phyloP scores from a whole-genome alignment of 2,329 filamentous ascomycete species.

The Reticulascus tulasneorum region DNA sequence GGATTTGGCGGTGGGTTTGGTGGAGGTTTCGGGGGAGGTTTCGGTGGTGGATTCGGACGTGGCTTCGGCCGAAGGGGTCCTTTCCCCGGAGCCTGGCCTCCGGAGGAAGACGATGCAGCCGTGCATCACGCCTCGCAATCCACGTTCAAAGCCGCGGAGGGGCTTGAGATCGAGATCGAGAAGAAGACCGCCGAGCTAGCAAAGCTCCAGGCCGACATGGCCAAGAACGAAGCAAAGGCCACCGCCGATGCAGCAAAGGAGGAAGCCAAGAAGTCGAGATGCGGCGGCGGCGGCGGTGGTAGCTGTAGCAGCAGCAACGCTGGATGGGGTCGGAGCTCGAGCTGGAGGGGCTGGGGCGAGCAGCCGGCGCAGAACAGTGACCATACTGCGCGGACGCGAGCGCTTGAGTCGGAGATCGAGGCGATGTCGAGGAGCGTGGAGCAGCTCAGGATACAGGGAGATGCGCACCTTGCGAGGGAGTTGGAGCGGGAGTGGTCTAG shows the following conservation, averaged over 20 bases:
- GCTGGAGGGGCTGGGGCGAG: too few species aligned
- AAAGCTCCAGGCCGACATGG: constrained; percentile 2
- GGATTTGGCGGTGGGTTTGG: constrained; percentile 1
- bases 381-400: too few species aligned
- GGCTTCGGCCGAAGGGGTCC: too few species aligned
- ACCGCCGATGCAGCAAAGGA: constrained; percentile 1
- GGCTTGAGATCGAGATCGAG: constrained; percentile 2
- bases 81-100: constrained; percentile 5
- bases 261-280: constrained; percentile 11
- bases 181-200: constrained; percentile 12
- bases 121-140: constrained; percentile 3
- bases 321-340: neutral
- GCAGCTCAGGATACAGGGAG: constrained; percentile 36
- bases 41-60: neutral
- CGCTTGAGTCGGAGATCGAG: constrained; percentile 34
- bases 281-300: constrained; percentile 5
- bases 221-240: constrained; percentile 10
- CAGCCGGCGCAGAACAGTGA: constrained; percentile 13
- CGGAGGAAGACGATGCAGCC: neutral
- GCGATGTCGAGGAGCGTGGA: constrained; percentile 33
- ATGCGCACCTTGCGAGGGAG: constrained; percentile 43
- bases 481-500: constrained; percentile 27
- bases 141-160: constrained; percentile 5
- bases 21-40: constrained; percentile 6
- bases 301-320: neutral